Evolutionary conservation across 768 basidiomycete species (phyloP).

Genomic region (Leccinellum albellum): DNA sequence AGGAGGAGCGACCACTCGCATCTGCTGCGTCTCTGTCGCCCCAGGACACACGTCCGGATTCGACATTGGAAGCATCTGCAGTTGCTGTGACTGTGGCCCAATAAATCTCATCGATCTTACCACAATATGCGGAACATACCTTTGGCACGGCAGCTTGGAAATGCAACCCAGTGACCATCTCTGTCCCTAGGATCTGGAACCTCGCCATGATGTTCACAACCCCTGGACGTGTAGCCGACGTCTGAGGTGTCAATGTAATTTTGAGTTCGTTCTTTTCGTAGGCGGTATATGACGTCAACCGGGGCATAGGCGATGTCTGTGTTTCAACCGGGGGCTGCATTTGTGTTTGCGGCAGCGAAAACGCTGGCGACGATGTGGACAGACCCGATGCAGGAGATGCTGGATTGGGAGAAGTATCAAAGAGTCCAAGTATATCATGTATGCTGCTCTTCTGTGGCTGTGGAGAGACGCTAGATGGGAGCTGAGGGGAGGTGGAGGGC

Average conservation of each 20-base stretch:
- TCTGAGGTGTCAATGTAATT: slow-evolving; percentile 87
- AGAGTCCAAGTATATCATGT: slow-evolving; percentile 90
- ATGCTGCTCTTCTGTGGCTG: slow-evolving; percentile 57
- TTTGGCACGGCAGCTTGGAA: slow-evolving; percentile 99
- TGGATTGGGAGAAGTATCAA: slow-evolving; percentile 50
- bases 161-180: slow-evolving; percentile 59
- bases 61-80: slow-evolving; percentile 98
- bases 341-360: slow-evolving; percentile 37
- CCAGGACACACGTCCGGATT: slow-evolving; percentile 76
- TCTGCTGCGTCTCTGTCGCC: slow-evolving; percentile 86
- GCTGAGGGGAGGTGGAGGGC: slow-evolving; percentile 30
- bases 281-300: slow-evolving; percentile 71
- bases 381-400: slow-evolving; percentile 18
- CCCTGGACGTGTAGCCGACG: slow-evolving; percentile 75
- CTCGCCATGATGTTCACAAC: slow-evolving; percentile 86
- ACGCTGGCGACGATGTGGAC: slow-evolving; percentile 33
- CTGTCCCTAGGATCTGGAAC: slow-evolving; percentile 67
- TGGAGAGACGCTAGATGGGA: slow-evolving; percentile 39
- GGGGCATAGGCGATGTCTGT: slow-evolving; percentile 38
- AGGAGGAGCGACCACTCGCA: slow-evolving; percentile 84
- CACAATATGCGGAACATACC: slow-evolving; percentile 38
- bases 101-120: not conserved
- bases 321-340: slow-evolving; percentile 32
- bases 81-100: slow-evolving; percentile 74
- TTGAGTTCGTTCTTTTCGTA: slow-evolving; percentile 91